Evolutionary conservation across 768 basidiomycete species (phyloP), one percentile per base, ranked within the genome.

Genomic region (Trametes cubensis): DNA sequence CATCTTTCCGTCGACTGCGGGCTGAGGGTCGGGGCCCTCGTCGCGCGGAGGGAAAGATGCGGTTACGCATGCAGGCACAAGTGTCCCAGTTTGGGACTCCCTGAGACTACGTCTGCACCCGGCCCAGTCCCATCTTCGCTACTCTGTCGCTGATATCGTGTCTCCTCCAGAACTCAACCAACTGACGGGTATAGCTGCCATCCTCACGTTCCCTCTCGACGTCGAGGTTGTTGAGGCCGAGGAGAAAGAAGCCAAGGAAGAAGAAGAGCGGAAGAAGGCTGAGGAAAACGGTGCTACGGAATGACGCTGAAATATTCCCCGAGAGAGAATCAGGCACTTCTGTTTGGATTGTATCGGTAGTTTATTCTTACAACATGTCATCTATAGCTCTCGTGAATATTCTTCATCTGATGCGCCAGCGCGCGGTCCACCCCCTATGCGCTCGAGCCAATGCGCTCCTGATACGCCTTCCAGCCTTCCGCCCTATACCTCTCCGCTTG

Each of bases 141-240:
- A 6, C 15, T 13, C 17, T 7, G 25, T 47, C 1, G 17, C 34
- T 49, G 7, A 49, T 17, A 58, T 25, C 30, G 40, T 42, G 18
- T 55, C 6, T 13, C 34, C 14, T 59, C 18, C 74, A 97, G 97
- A 99, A 72, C 80, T 99, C n/a, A 97, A 98, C 72, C 90, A 95
- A 66, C 73, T 98, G 42, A 95, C 94, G 8, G 97, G 97, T 1
- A 85, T 98, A 21, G 96, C 96, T 21, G 97, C 97, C 1, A 92
- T 99, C 55, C 76, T 99, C 49, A 98, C 94, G 0, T 99, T 95
- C 74, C 97, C 97, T 4, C 78, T 99, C 28, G 97, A 99, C 70
- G 77, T 98, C 7, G 97, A 99, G 74, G 86, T 96, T 1, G 95
- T 98, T 0, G 94, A 98, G 72, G 89, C 87, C 55, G 95, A 98